Percentiles rank a stretch among this genome's conserved stretches.
Evolutionary conservation across 148 eudicot species (phyloP).

Genomic region (Gaultheria prostrata): DNA sequence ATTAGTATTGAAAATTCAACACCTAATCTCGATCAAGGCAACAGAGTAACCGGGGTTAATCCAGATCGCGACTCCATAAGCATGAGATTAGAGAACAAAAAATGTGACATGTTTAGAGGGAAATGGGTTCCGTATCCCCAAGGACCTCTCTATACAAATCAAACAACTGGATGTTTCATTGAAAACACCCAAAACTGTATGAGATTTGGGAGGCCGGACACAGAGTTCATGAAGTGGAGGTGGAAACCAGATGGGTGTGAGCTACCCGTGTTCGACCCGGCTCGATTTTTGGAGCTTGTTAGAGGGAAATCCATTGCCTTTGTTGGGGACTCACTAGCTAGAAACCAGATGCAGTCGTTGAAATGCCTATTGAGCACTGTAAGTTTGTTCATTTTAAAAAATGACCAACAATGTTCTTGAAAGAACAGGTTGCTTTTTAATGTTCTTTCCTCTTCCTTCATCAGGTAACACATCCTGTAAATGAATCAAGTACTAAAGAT

Average conservation of each 20-base stretch:
- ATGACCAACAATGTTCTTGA: not conserved
- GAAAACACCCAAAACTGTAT: conserved; percentile 43
- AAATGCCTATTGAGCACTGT: conserved; percentile 41
- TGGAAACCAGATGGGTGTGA: conserved; percentile 55
- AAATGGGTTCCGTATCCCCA: conserved; percentile 35
- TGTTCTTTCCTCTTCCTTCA: not conserved
- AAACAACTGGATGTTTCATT: conserved; percentile 23
- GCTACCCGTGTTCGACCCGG: conserved; percentile 32
- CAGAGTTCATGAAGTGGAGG: conserved; percentile 47
- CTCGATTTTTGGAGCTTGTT: conserved; percentile 29
- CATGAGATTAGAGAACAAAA: conserved; percentile 5
- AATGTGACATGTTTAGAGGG: conserved; percentile 46
- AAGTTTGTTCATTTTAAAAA: not conserved
- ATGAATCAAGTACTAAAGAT: conserved; percentile 7
- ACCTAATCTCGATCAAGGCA: not conserved
- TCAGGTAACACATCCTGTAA: conserved; percentile 24
- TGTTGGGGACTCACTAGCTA: conserved; percentile 54
- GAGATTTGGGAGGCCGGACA: conserved; percentile 47
- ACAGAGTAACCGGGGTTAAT: not conserved
- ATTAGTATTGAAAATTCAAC: not conserved
- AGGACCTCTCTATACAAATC: conserved; percentile 38
- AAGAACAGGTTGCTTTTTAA: no score
- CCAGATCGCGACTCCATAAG: not conserved
- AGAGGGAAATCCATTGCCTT: conserved; percentile 46
- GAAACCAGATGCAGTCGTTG: conserved; percentile 56